Evolutionary conservation across 1,139 yeast species (phyloP), one percentile per base, ranked within the genome.

Genomic region (Pneumocystis murina): DNA sequence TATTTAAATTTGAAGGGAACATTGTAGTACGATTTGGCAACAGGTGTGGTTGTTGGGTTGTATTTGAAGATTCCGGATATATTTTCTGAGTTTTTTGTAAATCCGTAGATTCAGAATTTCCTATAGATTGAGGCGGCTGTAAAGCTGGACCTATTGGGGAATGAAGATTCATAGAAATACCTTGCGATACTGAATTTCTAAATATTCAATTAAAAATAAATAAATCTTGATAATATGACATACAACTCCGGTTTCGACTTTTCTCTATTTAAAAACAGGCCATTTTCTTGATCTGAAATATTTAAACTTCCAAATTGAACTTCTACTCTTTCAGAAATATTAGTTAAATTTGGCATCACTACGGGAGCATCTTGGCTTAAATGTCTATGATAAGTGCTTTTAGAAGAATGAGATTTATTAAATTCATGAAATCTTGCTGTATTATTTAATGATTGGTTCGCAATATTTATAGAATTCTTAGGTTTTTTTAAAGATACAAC

Each of bases 251-350:
- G 33, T 48, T 48, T 48, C 10, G 33, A 48, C 20, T 48, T 48
- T 24, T 48, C 55, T 24, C 33, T 48, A 48, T 48, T 48, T 48
- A 48, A 48, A 48, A 48, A 48, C 20, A 48, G 20, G 5, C 33
- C 33, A 48, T 48, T 48, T 20, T 48, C 55, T 48, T 48, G 55
- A 58, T 39, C 60, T 24, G 60, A 71, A 59, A 75, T 76, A 57
- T 82, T 76, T 73, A 84, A 78, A 20, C 86, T 82, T 63, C 90
- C 89, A 70, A 85, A 85, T 63, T 86, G 85, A 64, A 85, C 86
- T 68, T 87, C 88, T 62, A 83, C 84, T 65, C 82, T 78, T 70
- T 80, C 80, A 67, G 79, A 76, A 54, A 71, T 72, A 62, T 77
- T 77, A 62, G 79, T 74, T 58, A 79, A 74, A 28, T 71, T 72